Percentiles rank a stretch among this genome's conserved stretches.
Evolutionary conservation across 2,329 filamentous ascomycete genomes (phyloP).

Genomic region (Beauveria sp.): DNA sequence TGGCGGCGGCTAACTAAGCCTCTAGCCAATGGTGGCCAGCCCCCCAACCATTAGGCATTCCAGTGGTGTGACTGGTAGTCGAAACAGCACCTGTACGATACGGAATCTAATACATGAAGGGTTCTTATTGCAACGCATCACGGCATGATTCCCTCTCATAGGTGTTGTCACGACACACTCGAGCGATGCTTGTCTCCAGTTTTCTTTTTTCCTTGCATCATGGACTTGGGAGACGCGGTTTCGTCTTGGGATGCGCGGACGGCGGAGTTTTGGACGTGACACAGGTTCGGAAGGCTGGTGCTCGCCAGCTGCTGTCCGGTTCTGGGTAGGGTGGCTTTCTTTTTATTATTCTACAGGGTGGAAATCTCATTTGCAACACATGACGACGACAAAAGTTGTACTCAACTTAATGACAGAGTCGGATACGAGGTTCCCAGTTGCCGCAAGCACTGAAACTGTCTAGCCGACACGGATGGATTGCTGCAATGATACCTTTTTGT

Average conservation of each 20-base stretch:
- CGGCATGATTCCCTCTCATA: background rate
- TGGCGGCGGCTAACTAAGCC: background rate
- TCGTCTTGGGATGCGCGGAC: conserved; percentile 6
- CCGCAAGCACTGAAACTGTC: conserved; percentile 1
- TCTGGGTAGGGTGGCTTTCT: background rate
- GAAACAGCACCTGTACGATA: background rate
- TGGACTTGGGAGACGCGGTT: conserved; percentile 3
- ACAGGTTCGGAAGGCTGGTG: background rate
- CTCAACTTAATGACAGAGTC: background rate
- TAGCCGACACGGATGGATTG: conserved; percentile 2
- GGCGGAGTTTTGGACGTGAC: conserved; percentile 6
- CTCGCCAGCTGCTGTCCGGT: background rate
- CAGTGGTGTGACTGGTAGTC: background rate
- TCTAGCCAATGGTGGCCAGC: conserved; percentile 12
- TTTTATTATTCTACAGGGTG: conserved; percentile 1
- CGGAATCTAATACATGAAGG: background rate
- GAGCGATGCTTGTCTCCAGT: background rate
- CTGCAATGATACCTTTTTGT: conserved; percentile 7
- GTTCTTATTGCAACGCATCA: background rate
- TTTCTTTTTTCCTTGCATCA: background rate
- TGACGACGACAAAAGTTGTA: background rate
- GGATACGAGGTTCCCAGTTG: background rate
- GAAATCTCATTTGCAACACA: background rate
- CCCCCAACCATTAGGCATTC: conserved; percentile 1
- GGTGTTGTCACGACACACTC: background rate